Percentiles rank a stretch among this genome's conserved stretches.
phyloP scores from a whole-genome alignment of 2,329 filamentous ascomycete species.

The Davidsoniella virescens region DNA sequence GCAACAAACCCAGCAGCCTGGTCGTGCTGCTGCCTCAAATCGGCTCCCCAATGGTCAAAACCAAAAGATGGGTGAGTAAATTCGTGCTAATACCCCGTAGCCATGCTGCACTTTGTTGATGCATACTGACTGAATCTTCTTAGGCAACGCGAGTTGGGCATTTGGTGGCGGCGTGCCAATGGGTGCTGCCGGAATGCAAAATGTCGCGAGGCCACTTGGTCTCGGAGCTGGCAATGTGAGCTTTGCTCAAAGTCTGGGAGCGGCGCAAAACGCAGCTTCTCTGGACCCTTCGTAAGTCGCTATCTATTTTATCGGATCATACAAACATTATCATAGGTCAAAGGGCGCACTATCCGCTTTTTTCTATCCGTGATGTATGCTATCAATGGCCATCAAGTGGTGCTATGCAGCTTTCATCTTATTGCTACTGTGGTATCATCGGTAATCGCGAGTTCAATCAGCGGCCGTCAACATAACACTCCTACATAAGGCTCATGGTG shows the following conservation, averaged over 20 bases:
- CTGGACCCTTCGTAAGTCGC: constrained; percentile 45
- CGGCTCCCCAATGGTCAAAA: constrained; percentile 47
- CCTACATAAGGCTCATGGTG: too few species aligned
- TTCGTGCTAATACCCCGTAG: background rate
- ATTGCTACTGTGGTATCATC: too few species aligned
- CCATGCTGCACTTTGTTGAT: background rate
- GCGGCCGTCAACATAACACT: too few species aligned
- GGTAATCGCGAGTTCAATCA: too few species aligned
- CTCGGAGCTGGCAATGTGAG: constrained; percentile 37
- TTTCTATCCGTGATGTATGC: too few species aligned
- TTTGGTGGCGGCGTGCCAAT: constrained; percentile 47
- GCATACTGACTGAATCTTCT: background rate
- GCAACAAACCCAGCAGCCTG: constrained; percentile 38
- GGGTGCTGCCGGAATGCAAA: constrained; percentile 37
- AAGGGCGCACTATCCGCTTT: too few species aligned
- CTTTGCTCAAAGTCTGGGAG: constrained; percentile 49
- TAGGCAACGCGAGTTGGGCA: constrained; percentile 35
- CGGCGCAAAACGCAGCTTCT: constrained; percentile 44
- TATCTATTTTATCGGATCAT: too few species aligned
- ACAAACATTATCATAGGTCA: too few species aligned
- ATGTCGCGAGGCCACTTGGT: constrained; percentile 32
- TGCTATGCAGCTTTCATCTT: too few species aligned
- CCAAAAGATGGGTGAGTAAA: constrained; percentile 41
- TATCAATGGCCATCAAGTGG: too few species aligned
- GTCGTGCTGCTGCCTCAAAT: constrained; percentile 33